Percentiles rank a stretch among this genome's conserved stretches.
Evolutionary conservation across 1,284 basidiomycete genomes (phyloP).

Genomic region (Cutaneotrichosporon cutaneum): DNA sequence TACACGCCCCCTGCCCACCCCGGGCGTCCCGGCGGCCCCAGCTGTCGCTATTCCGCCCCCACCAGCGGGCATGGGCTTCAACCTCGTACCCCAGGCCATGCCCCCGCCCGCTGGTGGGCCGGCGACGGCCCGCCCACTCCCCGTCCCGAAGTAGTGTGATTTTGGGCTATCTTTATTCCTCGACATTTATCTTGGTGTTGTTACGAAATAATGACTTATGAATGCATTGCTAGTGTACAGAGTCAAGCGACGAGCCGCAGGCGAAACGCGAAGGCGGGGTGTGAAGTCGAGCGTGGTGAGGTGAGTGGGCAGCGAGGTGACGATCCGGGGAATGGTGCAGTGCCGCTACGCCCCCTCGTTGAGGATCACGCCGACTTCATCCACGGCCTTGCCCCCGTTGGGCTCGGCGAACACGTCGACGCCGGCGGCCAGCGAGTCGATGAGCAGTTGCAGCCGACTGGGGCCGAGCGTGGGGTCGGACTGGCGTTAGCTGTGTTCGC

Average conservation of each 20-base stretch:
- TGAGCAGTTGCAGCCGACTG: slow-evolving; percentile 45
- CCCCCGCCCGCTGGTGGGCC: background rate
- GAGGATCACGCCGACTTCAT: slow-evolving; percentile 44
- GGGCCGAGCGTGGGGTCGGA: slow-evolving; percentile 45
- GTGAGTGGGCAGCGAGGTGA: background rate
- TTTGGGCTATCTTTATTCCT: background rate
- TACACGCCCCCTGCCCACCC: slow-evolving; percentile 6
- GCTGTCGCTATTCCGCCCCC: background rate
- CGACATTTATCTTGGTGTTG: background rate
- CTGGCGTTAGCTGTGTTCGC: slow-evolving; percentile 18
- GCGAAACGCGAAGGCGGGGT: background rate
- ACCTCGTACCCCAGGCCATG: background rate
- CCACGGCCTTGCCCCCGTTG: slow-evolving; percentile 24
- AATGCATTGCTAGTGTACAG: slow-evolving; percentile 21
- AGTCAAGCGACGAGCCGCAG: background rate
- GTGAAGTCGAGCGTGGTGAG: background rate
- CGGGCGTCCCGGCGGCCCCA: background rate
- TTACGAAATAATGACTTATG: slow-evolving; percentile 11
- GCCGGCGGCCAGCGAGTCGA: slow-evolving; percentile 42
- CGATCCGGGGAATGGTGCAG: background rate
- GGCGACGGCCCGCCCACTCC: slow-evolving; percentile 1
- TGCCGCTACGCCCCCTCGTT: slow-evolving; percentile 12
- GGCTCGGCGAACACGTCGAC: slow-evolving; percentile 47
- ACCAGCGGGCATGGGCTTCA: slow-evolving; percentile 3
- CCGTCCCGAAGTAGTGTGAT: slow-evolving; percentile 2